Base-by-base conservation (phyloP, 1,139 yeast species). In the Sugiyamaella sp. region DNA sequence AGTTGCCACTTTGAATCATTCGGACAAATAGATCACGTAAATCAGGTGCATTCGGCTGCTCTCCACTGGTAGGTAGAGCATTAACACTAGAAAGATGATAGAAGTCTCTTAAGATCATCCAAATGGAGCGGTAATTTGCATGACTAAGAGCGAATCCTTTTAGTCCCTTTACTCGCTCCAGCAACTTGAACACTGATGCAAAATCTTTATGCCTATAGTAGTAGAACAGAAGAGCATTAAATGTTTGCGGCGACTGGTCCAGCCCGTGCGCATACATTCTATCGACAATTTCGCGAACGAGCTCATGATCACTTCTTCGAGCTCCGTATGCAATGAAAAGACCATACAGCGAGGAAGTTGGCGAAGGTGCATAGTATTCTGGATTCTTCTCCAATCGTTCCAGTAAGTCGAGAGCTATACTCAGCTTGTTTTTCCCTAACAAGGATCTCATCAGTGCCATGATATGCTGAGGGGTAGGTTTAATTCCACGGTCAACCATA, bases 271-370 rank as follows among this genome's bases (percentile, higher is more conserved):
- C 43, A 10, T 50, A 49, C 63, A 64, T 64, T 14, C 65, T 56
- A 10, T 47, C 33, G 10, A 66, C 44, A 12, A 65, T 55, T 12
- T 38, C 19, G 2, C 49, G 38, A 9, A 67, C 60, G 37, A 61
- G 44, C 14, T 46, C 54, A 20, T 52, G 56, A 35, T 60, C 58
- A 25, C 57, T 55, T 32, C 60, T 47, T 16, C 63, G 52, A 1
- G 66, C 64, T 3, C 62, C 66, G 43, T 66, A 54, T 46, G 63
- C 63, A 14, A 67, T 54, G 41, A 67, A 61, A 10, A 61, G 44
- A 2, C 67, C 62, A 44, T 66, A 65, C 12, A 60, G 58, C 2
- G 55, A 52, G 12, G 60, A 51, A 20, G 52, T 55, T 0, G 66
- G 63, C 4, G 53, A 14, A 1, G 65, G 65, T 21, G 53, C 46